Base-by-base conservation (phyloP, 139 green algal species). In the Coccomyxa sp. region DNA sequence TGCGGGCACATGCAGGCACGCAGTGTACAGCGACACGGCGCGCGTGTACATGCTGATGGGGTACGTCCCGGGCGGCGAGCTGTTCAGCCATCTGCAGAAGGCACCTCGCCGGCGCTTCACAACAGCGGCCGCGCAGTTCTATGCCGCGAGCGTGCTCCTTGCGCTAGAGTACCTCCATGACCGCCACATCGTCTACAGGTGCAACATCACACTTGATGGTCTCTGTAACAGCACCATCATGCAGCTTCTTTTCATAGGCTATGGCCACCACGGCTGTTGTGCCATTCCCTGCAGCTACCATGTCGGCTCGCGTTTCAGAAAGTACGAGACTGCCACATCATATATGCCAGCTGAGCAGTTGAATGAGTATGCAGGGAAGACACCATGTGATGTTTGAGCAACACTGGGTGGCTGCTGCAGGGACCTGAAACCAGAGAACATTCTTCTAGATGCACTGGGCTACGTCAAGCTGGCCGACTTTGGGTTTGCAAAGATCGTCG, bases 401-500 rank as follows among this genome's bases (percentile, higher is more conserved):
- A n/a, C n/a, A n/a, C n/a, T 38, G 74, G 90, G 93, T 81, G 21
- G 21, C 21, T 27, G 1, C 21, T 27, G 66, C 66, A 74, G 66
- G 66, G 66, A 74, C 66, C 80, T 95, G 18, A 96, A 96, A 88
- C 91, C 94, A 14, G 93, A 96, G 87, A 96, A 96, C 87, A 88
- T 96, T 82, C 89, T 96, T 23, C 90, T 96, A 13, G 88, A 94
- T 85, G 58, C 63, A 17, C 7, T 31, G 16, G 92, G 92, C 9
- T 91, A 92, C 76, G 84, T 93, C 45, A 92, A 93, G 86, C 86
- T 98, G 38, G 92, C 95, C 71, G 95, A 98, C 89, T 97, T 98
- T 91, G 95, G 94, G 0, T 96, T 98, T 77, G 94, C 92, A 14
- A 95, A 95, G 86, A 88, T 89, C 76, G 81, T 97, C 25, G 25